A percentile compares a stretch with the other conserved stretches of the same genome.
Conservation (phyloP, 306 rosid genomes). For the Ormosia semicastrata region DNA sequence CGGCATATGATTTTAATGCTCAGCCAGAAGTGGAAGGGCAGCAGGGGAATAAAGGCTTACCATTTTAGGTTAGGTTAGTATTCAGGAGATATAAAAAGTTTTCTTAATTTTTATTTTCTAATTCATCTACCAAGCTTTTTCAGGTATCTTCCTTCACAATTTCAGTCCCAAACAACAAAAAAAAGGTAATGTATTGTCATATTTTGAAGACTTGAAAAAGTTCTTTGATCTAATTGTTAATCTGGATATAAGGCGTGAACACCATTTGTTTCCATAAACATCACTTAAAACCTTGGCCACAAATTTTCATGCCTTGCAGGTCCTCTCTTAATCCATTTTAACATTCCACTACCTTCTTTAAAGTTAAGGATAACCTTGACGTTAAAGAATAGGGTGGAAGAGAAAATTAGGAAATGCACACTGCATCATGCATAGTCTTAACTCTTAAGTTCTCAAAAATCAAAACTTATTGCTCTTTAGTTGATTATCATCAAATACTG, state of each 20-base stretch:
- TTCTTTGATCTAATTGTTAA: not conserved
- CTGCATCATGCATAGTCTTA: not conserved
- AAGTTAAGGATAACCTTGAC: not conserved
- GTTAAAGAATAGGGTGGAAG: not conserved
- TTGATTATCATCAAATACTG: not conserved
- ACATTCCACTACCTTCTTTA: not conserved
- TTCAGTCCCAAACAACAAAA: not conserved
- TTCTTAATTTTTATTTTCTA: not conserved
- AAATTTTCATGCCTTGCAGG: not conserved
- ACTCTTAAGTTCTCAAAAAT: not conserved
- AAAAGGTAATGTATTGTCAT: not conserved
- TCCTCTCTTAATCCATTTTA: not conserved
- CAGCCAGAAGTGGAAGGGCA: not conserved
- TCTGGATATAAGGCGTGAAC: not conserved
- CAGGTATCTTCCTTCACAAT: not conserved
- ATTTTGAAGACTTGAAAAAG: not conserved
- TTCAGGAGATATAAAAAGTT: not conserved
- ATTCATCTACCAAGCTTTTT: not conserved
- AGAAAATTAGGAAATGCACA: constrained; percentile 1
- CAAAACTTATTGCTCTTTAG: not conserved
- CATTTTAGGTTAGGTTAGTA: constrained; percentile 17
- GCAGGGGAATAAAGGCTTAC: not conserved
- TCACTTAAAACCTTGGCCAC: not conserved
- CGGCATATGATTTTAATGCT: not conserved
- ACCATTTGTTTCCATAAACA: not conserved